Evolutionary conservation across 2,329 filamentous ascomycete species (phyloP).

Genomic region (Coniochaeta ligniaria): DNA sequence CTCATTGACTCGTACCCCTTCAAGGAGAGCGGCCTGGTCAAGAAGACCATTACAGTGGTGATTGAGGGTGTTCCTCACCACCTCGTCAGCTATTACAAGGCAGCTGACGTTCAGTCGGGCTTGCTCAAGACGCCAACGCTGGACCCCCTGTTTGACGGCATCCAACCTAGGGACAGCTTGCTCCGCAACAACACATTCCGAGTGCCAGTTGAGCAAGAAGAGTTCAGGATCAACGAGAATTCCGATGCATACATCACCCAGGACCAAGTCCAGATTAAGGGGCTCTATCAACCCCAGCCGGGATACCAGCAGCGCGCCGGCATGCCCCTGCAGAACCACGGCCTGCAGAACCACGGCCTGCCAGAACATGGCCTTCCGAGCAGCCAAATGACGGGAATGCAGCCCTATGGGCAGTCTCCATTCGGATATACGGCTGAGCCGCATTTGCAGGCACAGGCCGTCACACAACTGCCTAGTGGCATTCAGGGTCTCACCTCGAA

Average conservation of each 20-base stretch:
- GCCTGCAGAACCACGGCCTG: not conserved
- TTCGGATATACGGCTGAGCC: not conserved
- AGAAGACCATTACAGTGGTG: conserved; percentile 81
- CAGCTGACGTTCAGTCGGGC: conserved; percentile 67
- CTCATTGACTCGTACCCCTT: conserved; percentile 87
- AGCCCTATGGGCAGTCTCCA: not conserved
- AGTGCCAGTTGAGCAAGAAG: conserved; percentile 54
- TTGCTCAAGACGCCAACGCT: conserved; percentile 51
- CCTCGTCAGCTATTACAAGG: conserved; percentile 80
- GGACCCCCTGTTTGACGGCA: conserved; percentile 38
- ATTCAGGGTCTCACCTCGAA: not conserved
- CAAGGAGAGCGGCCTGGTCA: conserved; percentile 74
- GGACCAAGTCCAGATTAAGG: not conserved
- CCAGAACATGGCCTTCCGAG: not conserved
- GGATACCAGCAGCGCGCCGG: not conserved
- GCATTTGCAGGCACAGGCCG: not conserved
- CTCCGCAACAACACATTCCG: conserved; percentile 60
- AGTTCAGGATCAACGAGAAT: conserved; percentile 20
- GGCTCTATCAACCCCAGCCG: not conserved
- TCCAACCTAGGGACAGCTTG: conserved; percentile 51
- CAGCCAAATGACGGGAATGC: not conserved
- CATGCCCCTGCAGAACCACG: not conserved
- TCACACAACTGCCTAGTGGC: not conserved
- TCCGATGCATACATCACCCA: not conserved
- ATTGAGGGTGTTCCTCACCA: conserved; percentile 67